Evolutionary conservation across 345 rosid genomes (phyloP).

Genomic region (Alliaria petiolata): DNA sequence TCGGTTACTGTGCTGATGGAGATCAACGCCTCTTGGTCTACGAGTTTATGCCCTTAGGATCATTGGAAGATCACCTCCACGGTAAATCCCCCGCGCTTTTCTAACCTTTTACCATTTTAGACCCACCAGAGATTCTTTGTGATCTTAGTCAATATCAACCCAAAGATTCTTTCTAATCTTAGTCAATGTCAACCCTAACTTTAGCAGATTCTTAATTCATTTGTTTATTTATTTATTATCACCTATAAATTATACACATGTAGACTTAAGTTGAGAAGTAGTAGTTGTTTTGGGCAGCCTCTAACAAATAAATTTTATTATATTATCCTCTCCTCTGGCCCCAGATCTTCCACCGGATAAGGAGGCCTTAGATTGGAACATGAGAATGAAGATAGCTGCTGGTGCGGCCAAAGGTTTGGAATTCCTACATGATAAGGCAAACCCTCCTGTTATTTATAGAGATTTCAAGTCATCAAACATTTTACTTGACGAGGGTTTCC

Average conservation of each 20-base stretch:
- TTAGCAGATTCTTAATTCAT: slow-evolving; percentile 14
- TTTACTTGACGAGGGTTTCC: slow-evolving; percentile 81
- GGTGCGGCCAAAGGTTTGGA: slow-evolving; percentile 99
- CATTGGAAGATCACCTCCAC: slow-evolving; percentile 97
- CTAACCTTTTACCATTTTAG: neutral
- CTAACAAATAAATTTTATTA: neutral
- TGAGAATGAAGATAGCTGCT: slow-evolving; percentile 95
- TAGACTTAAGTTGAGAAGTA: slow-evolving; percentile 9
- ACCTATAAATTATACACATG: neutral
- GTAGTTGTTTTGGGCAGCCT: slow-evolving; percentile 12
- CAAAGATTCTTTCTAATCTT: neutral
- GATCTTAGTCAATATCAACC: neutral
- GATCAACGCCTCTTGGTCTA: slow-evolving; percentile 98
- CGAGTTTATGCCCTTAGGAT: slow-evolving; percentile 96
- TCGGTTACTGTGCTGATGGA: slow-evolving; percentile 99
- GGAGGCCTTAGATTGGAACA: slow-evolving; percentile 93
- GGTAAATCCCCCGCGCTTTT: slow-evolving; percentile 45
- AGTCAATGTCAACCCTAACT: slow-evolving; percentile 30
- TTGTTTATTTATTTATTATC: slow-evolving; percentile 6
- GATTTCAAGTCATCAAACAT: slow-evolving; percentile 98
- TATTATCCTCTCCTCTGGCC: neutral
- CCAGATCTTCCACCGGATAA: slow-evolving; percentile 89
- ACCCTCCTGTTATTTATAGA: slow-evolving; percentile 94
- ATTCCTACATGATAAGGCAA: slow-evolving; percentile 87
- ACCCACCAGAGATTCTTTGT: slow-evolving; percentile 1